Evolutionary conservation across 495 filamentous ascomycete species (phyloP).

Genomic region (Aspergillus indologenus): DNA sequence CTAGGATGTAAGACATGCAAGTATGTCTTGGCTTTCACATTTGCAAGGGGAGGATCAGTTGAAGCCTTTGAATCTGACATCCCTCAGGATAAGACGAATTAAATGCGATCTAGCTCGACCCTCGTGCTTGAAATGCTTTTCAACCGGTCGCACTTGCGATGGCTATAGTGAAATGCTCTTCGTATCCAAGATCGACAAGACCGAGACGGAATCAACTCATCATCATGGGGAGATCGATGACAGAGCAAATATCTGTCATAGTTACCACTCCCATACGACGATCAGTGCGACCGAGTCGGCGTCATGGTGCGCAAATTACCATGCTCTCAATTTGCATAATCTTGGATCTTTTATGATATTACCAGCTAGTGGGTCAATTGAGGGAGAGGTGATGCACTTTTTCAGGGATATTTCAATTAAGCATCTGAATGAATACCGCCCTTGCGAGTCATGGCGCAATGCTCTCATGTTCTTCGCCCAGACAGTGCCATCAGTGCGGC

Average conservation of each 20-base stretch:
- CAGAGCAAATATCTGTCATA: slow-evolving; percentile 4
- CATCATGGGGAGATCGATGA: slow-evolving; percentile 4
- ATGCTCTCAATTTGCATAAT: slow-evolving; percentile 6
- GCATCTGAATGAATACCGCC: slow-evolving; percentile 30
- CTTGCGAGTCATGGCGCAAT: slow-evolving; percentile 26
- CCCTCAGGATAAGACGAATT: slow-evolving; percentile 5
- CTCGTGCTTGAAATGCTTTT: slow-evolving; percentile 5
- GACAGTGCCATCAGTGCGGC: slow-evolving; percentile 30
- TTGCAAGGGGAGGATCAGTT: slow-evolving; percentile 8
- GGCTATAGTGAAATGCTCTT: slow-evolving; percentile 13
- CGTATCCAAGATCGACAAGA: slow-evolving; percentile 6
- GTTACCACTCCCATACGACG: background rate
- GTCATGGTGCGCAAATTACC: background rate
- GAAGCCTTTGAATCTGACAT: slow-evolving; percentile 7
- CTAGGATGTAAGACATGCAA: slow-evolving; percentile 38
- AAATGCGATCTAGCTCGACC: slow-evolving; percentile 9
- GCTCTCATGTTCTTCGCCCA: slow-evolving; percentile 32
- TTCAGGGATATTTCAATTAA: slow-evolving; percentile 29
- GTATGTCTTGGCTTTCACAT: slow-evolving; percentile 22
- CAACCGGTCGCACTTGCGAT: slow-evolving; percentile 8
- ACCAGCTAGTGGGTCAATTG: slow-evolving; percentile 14
- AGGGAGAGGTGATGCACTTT: slow-evolving; percentile 27
- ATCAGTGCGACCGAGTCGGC: background rate
- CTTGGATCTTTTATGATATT: slow-evolving; percentile 10
- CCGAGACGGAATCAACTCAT: slow-evolving; percentile 7